Conservation (phyloP, 75 land plant genomes). For the Chamaecyparis obtusa region DNA sequence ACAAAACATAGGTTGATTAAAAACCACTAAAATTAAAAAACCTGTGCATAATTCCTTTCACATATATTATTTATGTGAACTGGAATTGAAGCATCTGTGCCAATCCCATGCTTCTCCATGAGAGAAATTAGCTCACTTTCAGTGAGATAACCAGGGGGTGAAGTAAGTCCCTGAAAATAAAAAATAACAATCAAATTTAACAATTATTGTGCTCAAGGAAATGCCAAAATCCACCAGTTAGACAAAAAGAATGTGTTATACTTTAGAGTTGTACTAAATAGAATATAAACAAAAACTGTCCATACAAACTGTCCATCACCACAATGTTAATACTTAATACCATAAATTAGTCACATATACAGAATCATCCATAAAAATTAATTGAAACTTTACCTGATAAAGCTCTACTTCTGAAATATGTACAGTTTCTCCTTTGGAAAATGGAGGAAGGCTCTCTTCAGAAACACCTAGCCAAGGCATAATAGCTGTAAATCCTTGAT, state of each 20-base stretch:
- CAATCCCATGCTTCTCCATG: slow-evolving; percentile 98
- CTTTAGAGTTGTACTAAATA: background rate
- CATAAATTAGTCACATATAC: background rate
- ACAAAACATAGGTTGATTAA: background rate
- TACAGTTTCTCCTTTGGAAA: slow-evolving; percentile 64
- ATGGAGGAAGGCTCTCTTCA: slow-evolving; percentile 78
- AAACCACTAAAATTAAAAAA: slow-evolving; percentile 16
- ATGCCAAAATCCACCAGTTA: background rate
- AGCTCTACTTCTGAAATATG: slow-evolving; percentile 71
- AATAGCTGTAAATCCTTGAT: slow-evolving; percentile 81
- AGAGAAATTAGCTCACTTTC: slow-evolving; percentile 98
- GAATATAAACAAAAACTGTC: background rate
- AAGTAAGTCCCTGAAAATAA: slow-evolving; percentile 62
- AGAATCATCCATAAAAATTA: background rate
- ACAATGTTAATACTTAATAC: background rate
- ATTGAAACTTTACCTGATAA: slow-evolving; percentile 55
- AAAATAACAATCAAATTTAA: background rate
- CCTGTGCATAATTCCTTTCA: slow-evolving; percentile 99
- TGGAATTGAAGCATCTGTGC: slow-evolving; percentile 97
- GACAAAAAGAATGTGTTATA: background rate
- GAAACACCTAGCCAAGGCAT: slow-evolving; percentile 94
- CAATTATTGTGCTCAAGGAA: background rate
- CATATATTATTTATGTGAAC: slow-evolving; percentile 98
- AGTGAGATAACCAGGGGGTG: slow-evolving; percentile 88
- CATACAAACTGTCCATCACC: background rate